phyloP scores from a whole-genome alignment of 129 eudicot species.

The Silybum marianum region DNA sequence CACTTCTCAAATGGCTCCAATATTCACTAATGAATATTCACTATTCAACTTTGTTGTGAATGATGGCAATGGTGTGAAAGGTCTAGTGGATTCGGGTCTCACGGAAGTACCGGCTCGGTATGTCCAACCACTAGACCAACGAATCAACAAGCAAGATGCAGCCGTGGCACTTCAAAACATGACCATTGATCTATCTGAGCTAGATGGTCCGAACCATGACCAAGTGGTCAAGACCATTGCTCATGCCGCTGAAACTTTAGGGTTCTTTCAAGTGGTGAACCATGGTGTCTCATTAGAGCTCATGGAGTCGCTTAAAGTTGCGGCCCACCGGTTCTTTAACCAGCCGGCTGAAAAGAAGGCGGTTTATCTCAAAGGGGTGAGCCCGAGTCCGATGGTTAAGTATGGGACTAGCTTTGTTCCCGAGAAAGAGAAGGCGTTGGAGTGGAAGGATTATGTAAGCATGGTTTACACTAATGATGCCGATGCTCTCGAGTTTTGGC shows the following conservation, averaged over 20 bases:
- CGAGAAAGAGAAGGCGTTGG: slow-evolving; percentile 46
- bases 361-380: slow-evolving; percentile 45
- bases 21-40: slow-evolving; percentile 26
- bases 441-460: slow-evolving; percentile 53
- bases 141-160: slow-evolving; percentile 14
- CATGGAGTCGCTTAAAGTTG: slow-evolving; percentile 41
- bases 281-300: slow-evolving; percentile 52
- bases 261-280: slow-evolving; percentile 49
- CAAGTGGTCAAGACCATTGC: slow-evolving; percentile 46
- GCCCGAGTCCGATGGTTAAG: slow-evolving; percentile 46
- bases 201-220: slow-evolving; percentile 43
- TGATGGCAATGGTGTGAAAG: slow-evolving; percentile 50
- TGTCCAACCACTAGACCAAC: slow-evolving; percentile 42
- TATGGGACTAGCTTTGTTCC: slow-evolving; percentile 60
- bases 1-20: slow-evolving; percentile 30
- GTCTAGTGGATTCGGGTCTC: slow-evolving; percentile 46
- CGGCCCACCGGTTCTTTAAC: slow-evolving; percentile 41
- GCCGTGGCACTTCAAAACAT: slow-evolving; percentile 6
- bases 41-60: slow-evolving; percentile 40
- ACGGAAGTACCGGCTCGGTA: slow-evolving; percentile 31
- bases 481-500: slow-evolving; percentile 50
- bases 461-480: slow-evolving; percentile 49
- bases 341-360: slow-evolving; percentile 52
- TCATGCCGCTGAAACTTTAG: slow-evolving; percentile 35
- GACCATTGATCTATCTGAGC: slow-evolving; percentile 46